Evolutionary conservation across 306 rosid genomes (phyloP).

Genomic region (Cicer cuneatum): DNA sequence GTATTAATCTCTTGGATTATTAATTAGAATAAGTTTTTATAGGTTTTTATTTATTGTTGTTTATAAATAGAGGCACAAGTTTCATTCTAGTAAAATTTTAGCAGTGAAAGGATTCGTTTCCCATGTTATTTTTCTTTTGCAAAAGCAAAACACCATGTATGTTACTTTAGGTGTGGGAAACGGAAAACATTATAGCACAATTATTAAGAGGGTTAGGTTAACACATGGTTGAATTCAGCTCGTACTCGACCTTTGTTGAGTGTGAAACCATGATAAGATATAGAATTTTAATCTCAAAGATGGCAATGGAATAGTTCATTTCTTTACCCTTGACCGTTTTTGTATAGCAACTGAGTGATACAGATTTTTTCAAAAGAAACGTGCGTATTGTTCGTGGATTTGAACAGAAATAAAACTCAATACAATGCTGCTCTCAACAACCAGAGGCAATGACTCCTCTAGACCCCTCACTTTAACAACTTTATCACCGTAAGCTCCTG

Average conservation of each 20-base stretch:
- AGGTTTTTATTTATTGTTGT: conserved; percentile 6
- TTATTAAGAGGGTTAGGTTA: not conserved
- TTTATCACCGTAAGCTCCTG: no score
- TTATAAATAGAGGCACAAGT: not conserved
- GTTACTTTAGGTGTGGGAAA: conserved; percentile 8
- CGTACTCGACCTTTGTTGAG: not conserved
- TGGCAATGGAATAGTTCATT: no score
- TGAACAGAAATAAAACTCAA: no score
- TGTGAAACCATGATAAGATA: not conserved
- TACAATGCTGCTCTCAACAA: no score
- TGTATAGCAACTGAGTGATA: no score
- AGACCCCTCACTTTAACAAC: no score
- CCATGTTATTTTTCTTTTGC: no score
- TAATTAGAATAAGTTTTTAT: not conserved
- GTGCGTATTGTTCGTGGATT: no score
- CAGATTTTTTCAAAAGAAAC: no score
- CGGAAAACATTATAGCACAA: not conserved
- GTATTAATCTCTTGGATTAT: not conserved
- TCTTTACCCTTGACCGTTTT: no score
- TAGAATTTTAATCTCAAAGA: not conserved
- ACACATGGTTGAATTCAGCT: not conserved
- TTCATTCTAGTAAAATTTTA: not conserved
- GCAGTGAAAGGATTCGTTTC: conserved; percentile 9
- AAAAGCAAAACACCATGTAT: not conserved
- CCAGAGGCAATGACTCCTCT: no score